These are phyloP conservation scores for Hyphopichia pseudoburtonii DNA, from an alignment of 1,139 yeast genomes.

Conservation along the genomic window DNA sequence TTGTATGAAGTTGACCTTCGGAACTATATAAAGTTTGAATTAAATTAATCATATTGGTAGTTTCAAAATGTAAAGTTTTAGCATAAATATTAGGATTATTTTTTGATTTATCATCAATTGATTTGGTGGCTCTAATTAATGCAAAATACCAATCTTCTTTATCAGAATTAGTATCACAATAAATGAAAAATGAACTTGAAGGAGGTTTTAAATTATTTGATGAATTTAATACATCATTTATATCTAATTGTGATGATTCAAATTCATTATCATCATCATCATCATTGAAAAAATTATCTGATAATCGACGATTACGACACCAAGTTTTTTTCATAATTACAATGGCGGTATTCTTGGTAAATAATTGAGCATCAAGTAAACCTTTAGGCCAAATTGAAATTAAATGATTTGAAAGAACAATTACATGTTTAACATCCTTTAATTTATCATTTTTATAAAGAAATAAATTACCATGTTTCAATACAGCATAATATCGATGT, in stretches of 20 bases:
- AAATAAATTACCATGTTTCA: slow-evolving; percentile 84
- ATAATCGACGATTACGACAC: slow-evolving; percentile 26
- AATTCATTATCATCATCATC: slow-evolving; percentile 14
- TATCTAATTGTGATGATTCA: not conserved
- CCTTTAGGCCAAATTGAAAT: slow-evolving; percentile 87
- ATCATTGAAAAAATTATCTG: slow-evolving; percentile 21
- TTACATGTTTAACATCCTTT: slow-evolving; percentile 73
- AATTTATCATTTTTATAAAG: slow-evolving; percentile 69
- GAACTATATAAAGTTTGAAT: slow-evolving; percentile 78
- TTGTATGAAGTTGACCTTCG: slow-evolving; percentile 78
- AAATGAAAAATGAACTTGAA: slow-evolving; percentile 64
- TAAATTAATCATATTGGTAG: slow-evolving; percentile 68
- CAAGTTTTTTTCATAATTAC: slow-evolving; percentile 54
- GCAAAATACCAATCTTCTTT: slow-evolving; percentile 95
- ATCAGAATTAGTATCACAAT: slow-evolving; percentile 72
- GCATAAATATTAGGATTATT: slow-evolving; percentile 51
- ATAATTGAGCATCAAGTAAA: slow-evolving; percentile 70
- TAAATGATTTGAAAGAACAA: slow-evolving; percentile 68
- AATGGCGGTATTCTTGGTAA: slow-evolving; percentile 77
- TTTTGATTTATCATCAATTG: not conserved
- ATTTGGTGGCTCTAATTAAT: slow-evolving; percentile 72
- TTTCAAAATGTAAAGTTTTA: slow-evolving; percentile 67
- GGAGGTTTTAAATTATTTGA: slow-evolving; percentile 33
- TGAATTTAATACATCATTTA: slow-evolving; percentile 2
- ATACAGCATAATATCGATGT: slow-evolving; percentile 64